Conservation (phyloP, 306 rosid species). For the Potentilla sterilis region DNA sequence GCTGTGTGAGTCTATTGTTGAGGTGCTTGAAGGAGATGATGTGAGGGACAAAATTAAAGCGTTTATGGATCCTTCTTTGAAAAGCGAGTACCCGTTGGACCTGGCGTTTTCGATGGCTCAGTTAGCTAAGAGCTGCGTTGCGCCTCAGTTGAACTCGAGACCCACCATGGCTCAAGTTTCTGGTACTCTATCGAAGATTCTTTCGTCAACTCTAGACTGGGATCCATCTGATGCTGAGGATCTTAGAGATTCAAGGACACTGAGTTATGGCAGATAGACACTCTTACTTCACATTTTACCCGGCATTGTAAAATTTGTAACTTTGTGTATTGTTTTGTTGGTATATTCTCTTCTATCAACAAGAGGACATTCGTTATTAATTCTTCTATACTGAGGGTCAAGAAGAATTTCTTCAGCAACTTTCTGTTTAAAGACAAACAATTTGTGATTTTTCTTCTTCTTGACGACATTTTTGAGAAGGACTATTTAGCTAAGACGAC, state of each 20-base stretch:
- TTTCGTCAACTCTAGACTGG: conserved; percentile 58
- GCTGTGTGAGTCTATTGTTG: conserved; percentile 27
- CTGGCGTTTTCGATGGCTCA: conserved; percentile 65
- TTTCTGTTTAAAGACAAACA: neutral
- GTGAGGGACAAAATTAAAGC: conserved; percentile 52
- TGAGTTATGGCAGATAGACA: conserved; percentile 32
- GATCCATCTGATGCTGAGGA: conserved; percentile 70
- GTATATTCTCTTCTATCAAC: neutral
- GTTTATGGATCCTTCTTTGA: conserved; percentile 56
- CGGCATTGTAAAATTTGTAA: neutral
- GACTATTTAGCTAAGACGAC: neutral
- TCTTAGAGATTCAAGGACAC: conserved; percentile 42
- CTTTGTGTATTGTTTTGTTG: neutral
- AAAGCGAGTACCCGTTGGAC: conserved; percentile 55
- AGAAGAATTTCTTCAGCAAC: neutral
- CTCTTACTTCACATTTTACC: neutral
- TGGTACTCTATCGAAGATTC: conserved; percentile 56
- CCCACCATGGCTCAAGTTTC: conserved; percentile 50
- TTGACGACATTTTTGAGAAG: no score
- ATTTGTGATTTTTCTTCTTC: neutral
- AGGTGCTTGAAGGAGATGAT: conserved; percentile 55
- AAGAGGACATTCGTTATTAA: neutral
- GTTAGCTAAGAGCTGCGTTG: conserved; percentile 57
- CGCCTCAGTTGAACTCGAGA: conserved; percentile 44
- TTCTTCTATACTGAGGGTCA: neutral